phyloP scores from a whole-genome alignment of 2,329 filamentous ascomycete species.

The Ambrosiella beaveri region DNA sequence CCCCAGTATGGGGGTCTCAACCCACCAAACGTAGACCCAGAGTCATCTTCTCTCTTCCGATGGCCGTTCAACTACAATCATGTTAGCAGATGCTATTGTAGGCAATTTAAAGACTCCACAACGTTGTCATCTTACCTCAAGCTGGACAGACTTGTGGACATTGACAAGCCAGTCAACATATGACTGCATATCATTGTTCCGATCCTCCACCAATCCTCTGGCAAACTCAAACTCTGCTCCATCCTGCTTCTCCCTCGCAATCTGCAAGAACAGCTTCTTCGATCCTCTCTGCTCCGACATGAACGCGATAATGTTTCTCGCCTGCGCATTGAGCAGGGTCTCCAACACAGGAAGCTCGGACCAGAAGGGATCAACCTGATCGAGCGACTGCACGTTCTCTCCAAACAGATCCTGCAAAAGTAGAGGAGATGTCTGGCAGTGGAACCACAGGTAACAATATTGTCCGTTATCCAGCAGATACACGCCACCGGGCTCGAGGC shows the following conservation, averaged over 20 bases:
- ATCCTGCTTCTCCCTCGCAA: conserved; percentile 82
- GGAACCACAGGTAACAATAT: conserved; percentile 78
- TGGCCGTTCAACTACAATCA: conserved; percentile 44
- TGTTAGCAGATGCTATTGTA: background rate
- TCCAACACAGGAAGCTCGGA: conserved; percentile 68
- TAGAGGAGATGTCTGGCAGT: conserved; percentile 81
- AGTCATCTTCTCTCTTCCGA: conserved; percentile 48
- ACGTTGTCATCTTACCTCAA: conserved; percentile 46
- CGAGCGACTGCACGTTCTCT: conserved; percentile 45
- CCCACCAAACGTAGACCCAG: conserved; percentile 38
- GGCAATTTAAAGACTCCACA: background rate
- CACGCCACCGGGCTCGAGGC: conserved; percentile 80
- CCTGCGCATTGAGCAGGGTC: conserved; percentile 86
- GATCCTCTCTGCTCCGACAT: conserved; percentile 63
- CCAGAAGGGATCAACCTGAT: conserved; percentile 63
- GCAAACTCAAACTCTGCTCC: conserved; percentile 96
- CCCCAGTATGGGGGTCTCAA: conserved; percentile 42
- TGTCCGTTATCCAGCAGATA: conserved; percentile 96
- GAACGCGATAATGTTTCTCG: conserved; percentile 83
- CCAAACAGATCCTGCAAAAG: conserved; percentile 83
- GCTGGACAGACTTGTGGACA: conserved; percentile 78
- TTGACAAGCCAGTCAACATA: conserved; percentile 98
- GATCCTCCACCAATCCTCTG: conserved; percentile 73
- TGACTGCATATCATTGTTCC: conserved; percentile 93
- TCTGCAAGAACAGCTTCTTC: conserved; percentile 75